Evolutionary conservation across 2,329 filamentous ascomycete species (phyloP).

Genomic region (Beauveria varroae): DNA sequence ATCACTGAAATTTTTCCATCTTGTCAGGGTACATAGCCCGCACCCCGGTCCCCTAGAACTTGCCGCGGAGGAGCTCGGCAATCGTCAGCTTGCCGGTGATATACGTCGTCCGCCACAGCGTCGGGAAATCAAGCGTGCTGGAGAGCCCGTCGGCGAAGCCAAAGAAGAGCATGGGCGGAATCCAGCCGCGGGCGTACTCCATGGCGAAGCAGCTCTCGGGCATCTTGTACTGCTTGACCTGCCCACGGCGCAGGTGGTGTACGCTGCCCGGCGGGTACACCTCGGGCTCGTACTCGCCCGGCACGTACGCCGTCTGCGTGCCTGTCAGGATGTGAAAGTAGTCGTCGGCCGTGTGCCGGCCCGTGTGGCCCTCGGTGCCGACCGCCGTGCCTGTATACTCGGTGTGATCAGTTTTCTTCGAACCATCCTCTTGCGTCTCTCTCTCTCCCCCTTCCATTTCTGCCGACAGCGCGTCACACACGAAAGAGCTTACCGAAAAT

Average conservation of each 20-base stretch:
- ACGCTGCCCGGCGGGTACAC: conserved; percentile 62
- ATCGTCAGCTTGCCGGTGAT: conserved; percentile 74
- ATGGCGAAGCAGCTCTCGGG: conserved; percentile 69
- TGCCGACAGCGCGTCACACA: too few relatives aligned
- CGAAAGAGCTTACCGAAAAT: conserved; percentile 55
- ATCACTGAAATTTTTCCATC: too few relatives aligned
- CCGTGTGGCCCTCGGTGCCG: conserved; percentile 81
- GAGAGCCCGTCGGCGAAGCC: conserved; percentile 75
- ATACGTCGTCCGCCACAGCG: conserved; percentile 68
- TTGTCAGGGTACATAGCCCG: background rate
- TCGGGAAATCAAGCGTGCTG: conserved; percentile 79
- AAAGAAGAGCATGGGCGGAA: conserved; percentile 87
- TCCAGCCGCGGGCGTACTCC: conserved; percentile 82
- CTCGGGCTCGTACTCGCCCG: conserved; percentile 59
- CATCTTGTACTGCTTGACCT: conserved; percentile 79
- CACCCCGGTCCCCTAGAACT: conserved; percentile 44
- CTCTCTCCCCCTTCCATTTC: too few relatives aligned
- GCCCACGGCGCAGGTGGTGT: conserved; percentile 64
- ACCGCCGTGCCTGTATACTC: conserved; percentile 52
- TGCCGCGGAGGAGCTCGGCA: conserved; percentile 59
- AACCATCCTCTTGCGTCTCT: background rate
- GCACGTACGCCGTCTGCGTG: conserved; percentile 67
- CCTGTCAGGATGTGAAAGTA: conserved; percentile 88
- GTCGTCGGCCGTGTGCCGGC: conserved; percentile 85
- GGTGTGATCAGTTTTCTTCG: background rate